phyloP scores from a whole-genome alignment of 257 asterid genomes.

The Scutellaria baicalensis region DNA sequence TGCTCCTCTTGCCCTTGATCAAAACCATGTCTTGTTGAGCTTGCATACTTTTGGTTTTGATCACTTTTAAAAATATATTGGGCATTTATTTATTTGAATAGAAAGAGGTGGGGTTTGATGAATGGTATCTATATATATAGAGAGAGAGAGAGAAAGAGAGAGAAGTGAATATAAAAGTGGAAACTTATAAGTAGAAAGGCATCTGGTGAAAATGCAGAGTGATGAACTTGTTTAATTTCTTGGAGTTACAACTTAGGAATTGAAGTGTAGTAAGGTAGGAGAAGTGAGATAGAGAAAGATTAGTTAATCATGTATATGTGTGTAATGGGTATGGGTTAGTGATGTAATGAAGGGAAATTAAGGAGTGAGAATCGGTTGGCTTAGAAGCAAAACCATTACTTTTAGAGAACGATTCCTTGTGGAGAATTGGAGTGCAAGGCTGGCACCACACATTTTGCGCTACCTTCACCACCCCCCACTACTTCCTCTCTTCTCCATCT shows the following conservation, averaged over 20 bases:
- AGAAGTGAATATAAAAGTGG: conserved; percentile 18
- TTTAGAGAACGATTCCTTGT: conserved; percentile 67
- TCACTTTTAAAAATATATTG: background rate
- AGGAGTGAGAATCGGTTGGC: conserved; percentile 75
- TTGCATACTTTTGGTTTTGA: conserved; percentile 23
- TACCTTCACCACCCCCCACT: conserved; percentile 45
- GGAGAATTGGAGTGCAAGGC: conserved; percentile 95
- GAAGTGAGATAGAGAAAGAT: conserved; percentile 22
- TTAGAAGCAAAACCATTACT: conserved; percentile 85
- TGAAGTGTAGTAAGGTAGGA: conserved; percentile 27
- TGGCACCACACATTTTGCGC: conserved; percentile 77
- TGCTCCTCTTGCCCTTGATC: conserved; percentile 63
- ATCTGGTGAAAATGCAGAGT: conserved; percentile 11
- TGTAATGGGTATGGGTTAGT: background rate
- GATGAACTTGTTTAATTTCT: conserved; percentile 30
- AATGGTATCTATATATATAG: background rate
- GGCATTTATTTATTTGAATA: background rate
- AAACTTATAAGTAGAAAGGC: background rate
- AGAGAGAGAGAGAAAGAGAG: background rate
- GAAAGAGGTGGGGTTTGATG: conserved; percentile 15
- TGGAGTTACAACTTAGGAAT: conserved; percentile 17
- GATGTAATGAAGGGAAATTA: background rate
- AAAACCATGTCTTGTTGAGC: conserved; percentile 23
- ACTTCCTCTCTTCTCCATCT: conserved; percentile 15
- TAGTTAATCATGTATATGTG: background rate